A percentile compares a stretch with the other conserved stretches of the same genome.
Conservation (phyloP, 2,329 filamentous ascomycete genomes). For the Diaporthe ampelina region DNA sequence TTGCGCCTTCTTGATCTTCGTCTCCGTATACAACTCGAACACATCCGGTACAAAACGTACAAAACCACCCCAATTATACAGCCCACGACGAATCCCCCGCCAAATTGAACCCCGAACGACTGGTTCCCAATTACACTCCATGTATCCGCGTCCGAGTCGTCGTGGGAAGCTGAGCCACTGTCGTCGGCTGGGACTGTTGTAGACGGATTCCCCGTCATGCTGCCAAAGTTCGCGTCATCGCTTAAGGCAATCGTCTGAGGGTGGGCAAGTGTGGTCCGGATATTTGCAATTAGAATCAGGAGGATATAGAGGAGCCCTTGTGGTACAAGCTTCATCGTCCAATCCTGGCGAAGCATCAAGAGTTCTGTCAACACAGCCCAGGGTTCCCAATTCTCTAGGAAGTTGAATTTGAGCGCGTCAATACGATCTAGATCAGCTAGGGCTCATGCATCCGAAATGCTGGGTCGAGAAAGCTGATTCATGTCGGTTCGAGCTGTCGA, state of each 20-base stretch:
- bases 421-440: not conserved
- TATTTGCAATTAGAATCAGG: not conserved
- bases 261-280: not conserved
- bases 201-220: not conserved
- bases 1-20: not conserved
- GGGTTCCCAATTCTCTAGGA: not conserved
- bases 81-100: conserved; percentile 38
- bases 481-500: not conserved
- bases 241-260: not conserved
- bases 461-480: not conserved
- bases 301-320: not conserved
- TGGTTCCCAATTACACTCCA: conserved; percentile 8
- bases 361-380: not conserved
- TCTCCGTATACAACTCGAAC: not conserved
- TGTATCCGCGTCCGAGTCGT: not conserved
- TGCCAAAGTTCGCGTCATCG: not conserved
- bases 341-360: not conserved
- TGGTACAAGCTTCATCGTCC: not conserved
- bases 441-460: not conserved
- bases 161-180: not conserved
- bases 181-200: not conserved
- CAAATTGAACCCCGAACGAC: conserved; percentile 35
- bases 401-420: not conserved
- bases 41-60: conserved; percentile 18
- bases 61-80: conserved; percentile 34